A percentile compares a stretch with the other conserved stretches of the same genome.
Evolutionary conservation across 306 rosid species (phyloP).

Genomic region (Vigna nakashimae): DNA sequence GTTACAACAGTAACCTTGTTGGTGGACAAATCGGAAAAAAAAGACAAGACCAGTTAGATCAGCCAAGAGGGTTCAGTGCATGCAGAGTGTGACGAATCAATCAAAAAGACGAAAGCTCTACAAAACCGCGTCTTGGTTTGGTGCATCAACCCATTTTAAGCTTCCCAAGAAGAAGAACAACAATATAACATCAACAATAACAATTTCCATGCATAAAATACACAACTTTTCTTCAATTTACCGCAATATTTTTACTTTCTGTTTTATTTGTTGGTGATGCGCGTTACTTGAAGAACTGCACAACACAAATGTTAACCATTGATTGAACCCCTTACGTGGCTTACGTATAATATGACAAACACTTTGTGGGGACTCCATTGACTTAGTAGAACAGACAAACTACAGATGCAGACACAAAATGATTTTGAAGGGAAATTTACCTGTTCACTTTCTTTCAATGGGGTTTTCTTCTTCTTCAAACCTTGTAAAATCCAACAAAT

Average conservation of each 20-base stretch:
- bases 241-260: too few relatives aligned
- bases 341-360: conserved; percentile 50
- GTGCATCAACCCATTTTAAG: conserved; percentile 60
- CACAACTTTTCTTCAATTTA: background rate
- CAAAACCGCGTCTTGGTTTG: conserved; percentile 63
- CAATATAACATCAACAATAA: background rate
- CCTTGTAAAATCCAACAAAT: conserved; percentile 36
- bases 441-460: conserved; percentile 63
- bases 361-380: conserved; percentile 49
- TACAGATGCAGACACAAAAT: background rate
- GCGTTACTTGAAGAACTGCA: conserved; percentile 23
- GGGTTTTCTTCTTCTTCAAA: conserved; percentile 39
- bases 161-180: conserved; percentile 8
- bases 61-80: conserved; percentile 44
- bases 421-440: conserved; percentile 45
- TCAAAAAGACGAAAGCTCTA: conserved; percentile 39
- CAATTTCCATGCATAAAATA: conserved; percentile 10
- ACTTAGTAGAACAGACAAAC: conserved; percentile 50
- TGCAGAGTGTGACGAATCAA: conserved; percentile 48
- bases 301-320: background rate
- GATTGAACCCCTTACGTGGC: conserved; percentile 45
- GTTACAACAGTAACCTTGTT: conserved; percentile 22
- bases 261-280: background rate
- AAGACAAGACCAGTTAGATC: conserved; percentile 40
- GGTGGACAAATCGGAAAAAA: conserved; percentile 13